Evolutionary conservation across 257 asterid genomes (phyloP).

Genomic region (Solanum chaucha): DNA sequence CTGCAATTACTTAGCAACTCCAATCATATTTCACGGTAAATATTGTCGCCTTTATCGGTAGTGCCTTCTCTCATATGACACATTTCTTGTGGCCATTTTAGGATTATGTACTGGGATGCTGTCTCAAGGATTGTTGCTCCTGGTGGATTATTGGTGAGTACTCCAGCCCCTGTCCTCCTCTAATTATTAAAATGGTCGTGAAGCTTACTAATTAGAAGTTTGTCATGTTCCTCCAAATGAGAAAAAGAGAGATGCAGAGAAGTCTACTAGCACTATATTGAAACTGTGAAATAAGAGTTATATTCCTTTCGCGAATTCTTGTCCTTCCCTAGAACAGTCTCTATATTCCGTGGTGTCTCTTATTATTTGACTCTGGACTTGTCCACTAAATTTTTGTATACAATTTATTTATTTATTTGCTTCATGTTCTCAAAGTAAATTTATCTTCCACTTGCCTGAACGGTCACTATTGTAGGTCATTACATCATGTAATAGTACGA

Average conservation of each 20-base stretch:
- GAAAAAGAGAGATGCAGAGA: neutral
- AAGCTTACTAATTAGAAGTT: neutral
- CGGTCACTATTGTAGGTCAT: constrained; percentile 36
- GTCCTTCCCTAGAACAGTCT: neutral
- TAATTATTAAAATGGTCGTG: neutral
- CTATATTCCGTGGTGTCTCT: neutral
- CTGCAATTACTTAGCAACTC: neutral
- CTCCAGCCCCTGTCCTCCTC: neutral
- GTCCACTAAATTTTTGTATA: neutral
- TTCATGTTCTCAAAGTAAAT: neutral
- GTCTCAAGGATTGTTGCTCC: constrained; percentile 67
- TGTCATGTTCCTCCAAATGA: neutral
- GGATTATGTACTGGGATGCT: constrained; percentile 93
- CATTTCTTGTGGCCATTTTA: constrained; percentile 15
- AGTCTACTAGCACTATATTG: neutral
- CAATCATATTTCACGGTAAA: neutral
- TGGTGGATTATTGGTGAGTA: constrained; percentile 86
- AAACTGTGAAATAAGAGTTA: neutral
- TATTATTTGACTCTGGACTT: neutral
- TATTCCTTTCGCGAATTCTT: neutral
- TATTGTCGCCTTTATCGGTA: neutral
- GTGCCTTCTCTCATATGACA: neutral
- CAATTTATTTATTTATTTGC: neutral
- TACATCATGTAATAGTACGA: constrained; percentile 86
- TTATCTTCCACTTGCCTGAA: neutral